Percentiles rank a stretch among this genome's conserved stretches.
Evolutionary conservation across 1,139 yeast species (phyloP).

Genomic region (Yamadazyma atmosphaerica): DNA sequence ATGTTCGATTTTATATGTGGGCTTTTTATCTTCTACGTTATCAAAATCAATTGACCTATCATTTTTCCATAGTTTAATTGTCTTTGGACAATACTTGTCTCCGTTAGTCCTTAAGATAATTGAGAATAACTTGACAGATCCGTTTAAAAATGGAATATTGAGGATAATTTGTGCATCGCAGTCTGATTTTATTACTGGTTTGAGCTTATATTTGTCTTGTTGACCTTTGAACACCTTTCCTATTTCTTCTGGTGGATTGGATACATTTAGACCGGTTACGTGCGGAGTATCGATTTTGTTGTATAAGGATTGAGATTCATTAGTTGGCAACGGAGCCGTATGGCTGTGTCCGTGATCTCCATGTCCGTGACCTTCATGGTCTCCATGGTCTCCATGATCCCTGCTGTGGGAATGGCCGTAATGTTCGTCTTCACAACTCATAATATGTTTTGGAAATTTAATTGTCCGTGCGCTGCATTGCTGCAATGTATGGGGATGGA

Average conservation of each 20-base stretch:
- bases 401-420: constrained; percentile 17
- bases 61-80: constrained; percentile 73
- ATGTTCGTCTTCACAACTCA: constrained; percentile 47
- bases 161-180: constrained; percentile 79
- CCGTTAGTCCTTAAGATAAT: constrained; percentile 68
- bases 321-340: constrained; percentile 72
- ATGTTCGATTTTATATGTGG: constrained; percentile 57
- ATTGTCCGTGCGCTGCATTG: not conserved
- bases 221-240: constrained; percentile 50
- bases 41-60: constrained; percentile 68
- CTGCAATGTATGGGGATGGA: not conserved
- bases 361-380: constrained; percentile 21
- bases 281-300: constrained; percentile 60
- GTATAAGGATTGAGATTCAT: constrained; percentile 65
- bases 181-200: constrained; percentile 65
- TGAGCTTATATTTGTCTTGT: constrained; percentile 40
- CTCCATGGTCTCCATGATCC: constrained; percentile 21
- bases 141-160: constrained; percentile 71
- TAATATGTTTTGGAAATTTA: constrained; percentile 10
- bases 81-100: constrained; percentile 63
- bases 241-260: constrained; percentile 51
- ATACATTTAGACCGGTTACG: constrained; percentile 64
- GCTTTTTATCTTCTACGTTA: constrained; percentile 48
- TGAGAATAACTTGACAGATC: constrained; percentile 72
- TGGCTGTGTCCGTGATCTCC: constrained; percentile 28